Evolutionary conservation across 2,329 filamentous ascomycete species (phyloP).

Genomic region (Sporothrix mexicana): DNA sequence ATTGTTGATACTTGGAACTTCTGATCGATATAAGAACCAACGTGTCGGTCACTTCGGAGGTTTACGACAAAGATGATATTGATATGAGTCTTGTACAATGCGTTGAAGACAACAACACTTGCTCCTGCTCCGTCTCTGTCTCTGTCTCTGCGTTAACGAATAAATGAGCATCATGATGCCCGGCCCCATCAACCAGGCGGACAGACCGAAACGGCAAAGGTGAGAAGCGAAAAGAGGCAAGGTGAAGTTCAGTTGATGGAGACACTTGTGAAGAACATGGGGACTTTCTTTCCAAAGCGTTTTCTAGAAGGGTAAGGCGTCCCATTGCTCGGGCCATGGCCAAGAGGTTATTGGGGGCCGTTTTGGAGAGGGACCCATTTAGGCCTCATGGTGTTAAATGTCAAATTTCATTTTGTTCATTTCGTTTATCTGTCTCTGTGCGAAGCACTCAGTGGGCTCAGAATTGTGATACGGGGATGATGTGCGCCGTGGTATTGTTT

Average conservation of each 20-base stretch:
- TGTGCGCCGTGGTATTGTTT: neutral
- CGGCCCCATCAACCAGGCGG: neutral
- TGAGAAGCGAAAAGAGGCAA: neutral
- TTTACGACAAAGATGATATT: neutral
- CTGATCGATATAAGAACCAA: too few relatives aligned
- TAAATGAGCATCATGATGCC: neutral
- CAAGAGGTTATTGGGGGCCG: neutral
- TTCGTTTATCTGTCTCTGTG: slow-evolving; percentile 16
- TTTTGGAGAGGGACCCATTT: neutral
- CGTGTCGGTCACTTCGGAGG: neutral
- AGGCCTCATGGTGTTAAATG: neutral
- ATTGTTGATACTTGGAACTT: too few relatives aligned
- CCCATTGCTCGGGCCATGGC: neutral
- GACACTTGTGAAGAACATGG: too few relatives aligned
- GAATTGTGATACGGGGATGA: slow-evolving; percentile 8
- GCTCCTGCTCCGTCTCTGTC: too few relatives aligned
- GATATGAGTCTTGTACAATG: neutral
- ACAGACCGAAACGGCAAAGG: neutral
- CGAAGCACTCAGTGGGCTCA: neutral
- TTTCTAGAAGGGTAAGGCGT: slow-evolving; percentile 25
- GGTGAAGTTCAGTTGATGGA: too few relatives aligned
- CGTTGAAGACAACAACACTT: too few relatives aligned
- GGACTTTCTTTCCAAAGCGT: neutral
- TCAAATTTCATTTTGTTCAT: slow-evolving; percentile 26
- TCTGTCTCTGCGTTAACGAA: neutral